phyloP scores from a whole-genome alignment of 2,329 filamentous ascomycete genomes.

The Monosporascus sp. region DNA sequence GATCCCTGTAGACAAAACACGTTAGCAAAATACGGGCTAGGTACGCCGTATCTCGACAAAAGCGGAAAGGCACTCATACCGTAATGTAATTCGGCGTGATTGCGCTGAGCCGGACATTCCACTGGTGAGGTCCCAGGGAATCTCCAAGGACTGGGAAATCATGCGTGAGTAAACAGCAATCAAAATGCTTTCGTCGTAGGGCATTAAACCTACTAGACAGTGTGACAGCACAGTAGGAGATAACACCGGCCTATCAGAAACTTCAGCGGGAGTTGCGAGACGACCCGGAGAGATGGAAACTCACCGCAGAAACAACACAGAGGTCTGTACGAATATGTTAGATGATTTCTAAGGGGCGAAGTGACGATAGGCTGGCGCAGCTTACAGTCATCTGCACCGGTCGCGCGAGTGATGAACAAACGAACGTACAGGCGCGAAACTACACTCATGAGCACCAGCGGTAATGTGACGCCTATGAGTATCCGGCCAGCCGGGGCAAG shows the following conservation, averaged over 20 bases:
- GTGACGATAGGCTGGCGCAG: constrained; percentile 2
- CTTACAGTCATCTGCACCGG: constrained; percentile 16
- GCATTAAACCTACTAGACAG: too few relatives aligned
- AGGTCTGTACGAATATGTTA: too few relatives aligned
- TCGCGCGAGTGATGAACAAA: constrained; percentile 4
- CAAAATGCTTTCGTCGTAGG: too few relatives aligned
- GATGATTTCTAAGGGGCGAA: too few relatives aligned
- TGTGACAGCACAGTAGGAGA: constrained; percentile 10
- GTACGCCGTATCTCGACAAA: too few relatives aligned
- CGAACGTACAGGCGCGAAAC: constrained; percentile 15
- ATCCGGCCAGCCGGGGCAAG: constrained; percentile 5
- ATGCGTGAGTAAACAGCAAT: too few relatives aligned
- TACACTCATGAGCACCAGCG: constrained; percentile 14
- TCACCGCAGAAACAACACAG: constrained; percentile 14
- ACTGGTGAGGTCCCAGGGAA: constrained; percentile 15
- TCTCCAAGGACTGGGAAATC: constrained; percentile 10
- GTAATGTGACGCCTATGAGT: constrained; percentile 11
- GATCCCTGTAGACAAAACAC: too few relatives aligned
- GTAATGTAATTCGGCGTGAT: constrained; percentile 6
- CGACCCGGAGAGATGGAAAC: neutral
- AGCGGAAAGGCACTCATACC: constrained; percentile 11
- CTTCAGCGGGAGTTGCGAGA: too few relatives aligned
- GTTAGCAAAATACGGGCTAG: too few relatives aligned
- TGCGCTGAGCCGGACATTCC: constrained; percentile 13
- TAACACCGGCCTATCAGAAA: too few relatives aligned